Percentiles rank a stretch among this genome's conserved stretches.
phyloP scores from a whole-genome alignment of 1,284 basidiomycete genomes.

The Fomitopsis schrenkii region DNA sequence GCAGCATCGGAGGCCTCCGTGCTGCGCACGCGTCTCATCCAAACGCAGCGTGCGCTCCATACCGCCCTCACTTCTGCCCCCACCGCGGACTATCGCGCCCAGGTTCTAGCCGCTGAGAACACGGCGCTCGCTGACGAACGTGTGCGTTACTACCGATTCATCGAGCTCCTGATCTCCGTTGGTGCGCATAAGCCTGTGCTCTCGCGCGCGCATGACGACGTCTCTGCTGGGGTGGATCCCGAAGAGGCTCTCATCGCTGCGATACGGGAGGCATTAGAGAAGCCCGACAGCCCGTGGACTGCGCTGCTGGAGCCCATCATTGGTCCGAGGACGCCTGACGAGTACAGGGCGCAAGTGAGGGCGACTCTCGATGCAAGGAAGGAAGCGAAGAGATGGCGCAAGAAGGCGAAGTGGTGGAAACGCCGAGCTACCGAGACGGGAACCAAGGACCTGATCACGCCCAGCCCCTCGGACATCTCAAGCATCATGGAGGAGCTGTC shows the following conservation, averaged over 20 bases:
- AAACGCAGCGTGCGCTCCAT: conserved; percentile 27
- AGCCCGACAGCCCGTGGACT: conserved; percentile 39
- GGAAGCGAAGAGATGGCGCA: conserved; percentile 37
- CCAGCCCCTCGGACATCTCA: conserved; percentile 49
- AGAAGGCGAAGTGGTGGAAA: conserved; percentile 47
- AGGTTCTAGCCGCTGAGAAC: conserved; percentile 18
- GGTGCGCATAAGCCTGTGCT: conserved; percentile 25
- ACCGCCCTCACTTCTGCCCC: conserved; percentile 9
- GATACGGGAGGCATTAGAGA: conserved; percentile 39
- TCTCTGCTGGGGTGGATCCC: conserved; percentile 26
- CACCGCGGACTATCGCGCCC: conserved; percentile 7
- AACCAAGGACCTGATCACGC: conserved; percentile 36
- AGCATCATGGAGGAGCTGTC: conserved; percentile 40
- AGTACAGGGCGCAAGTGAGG: conserved; percentile 47
- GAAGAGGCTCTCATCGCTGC: conserved; percentile 44
- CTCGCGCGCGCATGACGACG: conserved; percentile 15
- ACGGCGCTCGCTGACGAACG: conserved; percentile 18
- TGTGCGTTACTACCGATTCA: conserved; percentile 25
- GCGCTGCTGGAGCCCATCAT: conserved; percentile 39
- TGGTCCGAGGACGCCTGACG: conserved; percentile 38
- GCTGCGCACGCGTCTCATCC: conserved; percentile 25
- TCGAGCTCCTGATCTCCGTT: conserved; percentile 27
- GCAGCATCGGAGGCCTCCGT: conserved; percentile 9
- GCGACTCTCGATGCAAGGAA: conserved; percentile 41
- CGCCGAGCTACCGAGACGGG: conserved; percentile 31